Evolutionary conservation across 2,329 filamentous ascomycete species (phyloP), one percentile per base, ranked within the genome.

Genomic region (Fusarium multiceps): DNA sequence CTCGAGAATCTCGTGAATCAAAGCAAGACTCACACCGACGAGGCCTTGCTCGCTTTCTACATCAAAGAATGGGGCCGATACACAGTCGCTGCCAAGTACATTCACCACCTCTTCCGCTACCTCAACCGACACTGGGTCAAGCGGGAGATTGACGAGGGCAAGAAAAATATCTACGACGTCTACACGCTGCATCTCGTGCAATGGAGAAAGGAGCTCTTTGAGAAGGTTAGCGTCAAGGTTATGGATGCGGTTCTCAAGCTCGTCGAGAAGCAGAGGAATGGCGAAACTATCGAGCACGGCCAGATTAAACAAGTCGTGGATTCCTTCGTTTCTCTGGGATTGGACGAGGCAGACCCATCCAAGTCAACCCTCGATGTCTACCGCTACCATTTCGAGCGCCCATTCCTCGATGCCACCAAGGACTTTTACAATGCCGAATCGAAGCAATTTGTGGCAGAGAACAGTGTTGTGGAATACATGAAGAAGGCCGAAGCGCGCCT

Each of bases 91-190:
- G 96, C 94, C 63, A 97, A 97, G 81, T 99, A 97, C 82, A 96
- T 98, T 79, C 97, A 99, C 81, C 95, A 99, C 78, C 84, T 99
- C 10, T 99, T 99, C 85, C 87, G 92, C 56, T 99, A 99, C 78
- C 88, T 99, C 27, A 99, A 99, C 78, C 89, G 96, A 30, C 96
- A 99, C 82, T 99, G 97, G 96, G 96, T 99, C 3, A 99, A 98
- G 86, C 88, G 96, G 30, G 96, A 99, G 82, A 97, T 99, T 82
- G 96, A 99, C 69, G 96, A 99, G 80, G 96, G 96, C 34, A 98
- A 99, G 83, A 98, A 98, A 84, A 93, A 95, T 76, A 93, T 98
- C 10, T 98, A 97, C 80, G 96, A 99, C 79, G 96, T 99, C 49
- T 99, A 99, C 81, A 99, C 96, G 1, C 84, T 99, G 37, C 96